Percentiles rank a stretch among this genome's conserved stretches.
Conservation (phyloP, 2,329 filamentous ascomycete genomes). For the Pleurostoma richardsiae region DNA sequence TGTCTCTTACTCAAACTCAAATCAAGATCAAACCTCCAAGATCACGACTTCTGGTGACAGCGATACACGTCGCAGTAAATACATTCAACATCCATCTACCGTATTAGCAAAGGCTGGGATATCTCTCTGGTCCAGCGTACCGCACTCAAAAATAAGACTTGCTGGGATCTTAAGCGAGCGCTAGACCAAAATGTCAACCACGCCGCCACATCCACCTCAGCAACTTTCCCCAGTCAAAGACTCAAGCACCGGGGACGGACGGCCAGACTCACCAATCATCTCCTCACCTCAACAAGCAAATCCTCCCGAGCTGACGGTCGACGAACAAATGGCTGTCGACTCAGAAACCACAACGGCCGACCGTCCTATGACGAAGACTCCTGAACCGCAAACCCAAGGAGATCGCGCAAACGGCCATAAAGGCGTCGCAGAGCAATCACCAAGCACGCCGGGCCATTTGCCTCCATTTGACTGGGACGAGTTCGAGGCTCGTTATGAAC, state of each 20-base stretch:
- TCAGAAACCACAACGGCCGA: neutral
- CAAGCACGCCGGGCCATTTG: slow-evolving; percentile 48
- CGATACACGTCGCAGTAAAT: too few species aligned
- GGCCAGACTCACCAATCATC: slow-evolving; percentile 4
- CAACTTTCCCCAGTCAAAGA: too few species aligned
- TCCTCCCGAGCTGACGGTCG: neutral
- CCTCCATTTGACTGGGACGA: slow-evolving; percentile 68
- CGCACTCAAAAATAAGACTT: too few species aligned
- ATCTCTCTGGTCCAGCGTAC: too few species aligned
- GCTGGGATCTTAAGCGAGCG: too few species aligned
- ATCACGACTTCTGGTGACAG: too few species aligned
- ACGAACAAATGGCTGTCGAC: slow-evolving; percentile 1
- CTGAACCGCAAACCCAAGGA: slow-evolving; percentile 16
- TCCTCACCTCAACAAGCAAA: neutral
- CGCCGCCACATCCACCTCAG: neutral
- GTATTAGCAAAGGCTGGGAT: too few species aligned
- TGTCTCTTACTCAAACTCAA: too few species aligned
- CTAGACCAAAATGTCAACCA: neutral
- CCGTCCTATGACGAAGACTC: slow-evolving; percentile 13
- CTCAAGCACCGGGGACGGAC: too few species aligned
- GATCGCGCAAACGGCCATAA: slow-evolving; percentile 15
- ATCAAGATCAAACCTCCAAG: too few species aligned
- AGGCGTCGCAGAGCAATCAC: slow-evolving; percentile 24
- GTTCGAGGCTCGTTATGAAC: slow-evolving; percentile 66
- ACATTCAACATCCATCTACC: too few species aligned